These are phyloP conservation scores for Xylaria flabelliformis DNA, from an alignment of 495 filamentous ascomycete genomes.

Conservation along the genomic window DNA sequence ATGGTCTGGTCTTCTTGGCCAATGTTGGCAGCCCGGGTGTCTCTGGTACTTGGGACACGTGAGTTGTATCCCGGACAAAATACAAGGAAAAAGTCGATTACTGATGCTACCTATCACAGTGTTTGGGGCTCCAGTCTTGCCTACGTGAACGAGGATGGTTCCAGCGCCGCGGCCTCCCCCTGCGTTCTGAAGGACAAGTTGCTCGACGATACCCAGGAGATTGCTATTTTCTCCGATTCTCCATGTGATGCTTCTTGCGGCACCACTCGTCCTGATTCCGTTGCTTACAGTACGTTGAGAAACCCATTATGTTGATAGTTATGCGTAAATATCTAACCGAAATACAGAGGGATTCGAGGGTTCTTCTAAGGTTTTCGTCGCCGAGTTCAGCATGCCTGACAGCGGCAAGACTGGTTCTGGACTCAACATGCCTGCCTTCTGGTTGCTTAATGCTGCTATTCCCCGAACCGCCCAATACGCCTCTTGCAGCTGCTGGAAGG, in stretches of 20 bases:
- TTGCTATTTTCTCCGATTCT: slow-evolving; percentile 64
- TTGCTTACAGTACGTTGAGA: slow-evolving; percentile 64
- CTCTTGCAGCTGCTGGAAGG: slow-evolving; percentile 70
- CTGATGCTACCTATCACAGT: slow-evolving; percentile 35
- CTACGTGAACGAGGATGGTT: slow-evolving; percentile 61
- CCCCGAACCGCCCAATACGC: slow-evolving; percentile 69
- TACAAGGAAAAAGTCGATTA: background rate
- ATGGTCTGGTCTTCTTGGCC: slow-evolving; percentile 71
- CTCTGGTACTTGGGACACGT: slow-evolving; percentile 66
- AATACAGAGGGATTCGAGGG: slow-evolving; percentile 68
- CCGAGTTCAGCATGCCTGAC: slow-evolving; percentile 74
- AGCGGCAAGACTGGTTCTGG: slow-evolving; percentile 48
- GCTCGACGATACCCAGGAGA: slow-evolving; percentile 64
- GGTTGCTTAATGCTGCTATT: slow-evolving; percentile 74
- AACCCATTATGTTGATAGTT: background rate
- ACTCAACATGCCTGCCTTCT: slow-evolving; percentile 68
- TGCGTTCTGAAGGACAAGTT: slow-evolving; percentile 56
- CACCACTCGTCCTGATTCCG: slow-evolving; percentile 59
- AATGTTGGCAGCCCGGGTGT: slow-evolving; percentile 62
- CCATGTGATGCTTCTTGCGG: slow-evolving; percentile 65
- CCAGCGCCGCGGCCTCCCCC: slow-evolving; percentile 53
- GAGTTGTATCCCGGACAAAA: slow-evolving; percentile 32
- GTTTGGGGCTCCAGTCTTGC: slow-evolving; percentile 69
- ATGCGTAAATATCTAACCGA: slow-evolving; percentile 1
- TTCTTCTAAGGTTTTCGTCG: slow-evolving; percentile 66